Base-by-base conservation (phyloP, 768 basidiomycete genomes). In the Lyophyllum semitale region DNA sequence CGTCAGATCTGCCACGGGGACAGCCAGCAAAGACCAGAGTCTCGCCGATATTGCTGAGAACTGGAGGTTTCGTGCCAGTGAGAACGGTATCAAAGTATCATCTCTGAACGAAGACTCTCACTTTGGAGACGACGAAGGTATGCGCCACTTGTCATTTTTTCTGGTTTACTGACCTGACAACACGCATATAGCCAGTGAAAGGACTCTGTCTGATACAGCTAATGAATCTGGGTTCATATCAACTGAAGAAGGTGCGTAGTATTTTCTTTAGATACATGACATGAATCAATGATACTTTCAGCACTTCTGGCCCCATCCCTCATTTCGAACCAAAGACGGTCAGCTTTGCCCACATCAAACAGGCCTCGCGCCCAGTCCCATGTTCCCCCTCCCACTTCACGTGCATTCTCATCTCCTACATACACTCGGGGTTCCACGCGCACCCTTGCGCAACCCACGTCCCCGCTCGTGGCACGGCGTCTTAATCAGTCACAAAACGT, bases 51-150 rank as follows among this genome's bases (percentile, higher is more conserved):
- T 84, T 35, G 80, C 85, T 4, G 78, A 80, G 30, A 89, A 82
- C 66, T 91, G 89, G 89, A 79, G 89, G 53, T 84, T 81, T 27
- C 77, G 88, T 47, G 86, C 88, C 48, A 84, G 75, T 54, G 85
- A 88, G 60, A 84, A 89, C 58, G 87, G 87, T 40, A 89, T 89
- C 55, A 86, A 80, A 67, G 85, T 88, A 48, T 74, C 81, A 25
- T 70, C 75, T 35, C 70, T 76, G 9, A 70, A 68, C 56, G 87
- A 87, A 57, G 81, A 83, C 35, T 68, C 73, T n/a, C 67, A 71
- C 44, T 74, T 70, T 60, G 68, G 67, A 30, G 74, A 80, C 48
- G 79, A 80, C 49, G 78, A 81, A 66, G 75, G 77, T 78, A 62
- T 62, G 71, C 64, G 58, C 54, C 63, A 64, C 60, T 67, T 60